Conservation (phyloP, 2,329 filamentous ascomycete genomes). For the Diaporthe batatas region DNA sequence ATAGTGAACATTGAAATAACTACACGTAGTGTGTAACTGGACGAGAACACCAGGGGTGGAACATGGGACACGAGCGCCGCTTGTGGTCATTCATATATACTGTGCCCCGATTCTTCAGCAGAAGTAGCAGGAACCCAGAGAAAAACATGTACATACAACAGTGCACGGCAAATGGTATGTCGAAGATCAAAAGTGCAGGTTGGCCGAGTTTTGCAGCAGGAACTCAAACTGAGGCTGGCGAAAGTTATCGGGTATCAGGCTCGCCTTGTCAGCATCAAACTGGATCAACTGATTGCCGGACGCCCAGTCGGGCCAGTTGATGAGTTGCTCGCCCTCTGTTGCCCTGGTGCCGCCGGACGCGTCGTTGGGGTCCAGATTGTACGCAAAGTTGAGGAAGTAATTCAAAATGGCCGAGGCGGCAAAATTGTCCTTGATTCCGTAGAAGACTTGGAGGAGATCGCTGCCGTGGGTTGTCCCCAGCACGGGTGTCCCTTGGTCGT, state of each 20-base stretch:
- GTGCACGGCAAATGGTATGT: constrained; percentile 9
- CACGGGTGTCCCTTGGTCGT: constrained; percentile 77
- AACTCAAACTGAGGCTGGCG: constrained; percentile 30
- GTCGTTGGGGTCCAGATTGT: constrained; percentile 78
- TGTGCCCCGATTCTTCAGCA: neutral
- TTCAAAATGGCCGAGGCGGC: constrained; percentile 71
- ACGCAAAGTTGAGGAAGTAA: constrained; percentile 81
- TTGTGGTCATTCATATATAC: neutral
- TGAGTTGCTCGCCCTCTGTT: constrained; percentile 14
- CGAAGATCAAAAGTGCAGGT: constrained; percentile 7
- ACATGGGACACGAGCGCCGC: neutral
- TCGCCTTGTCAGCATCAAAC: constrained; percentile 18
- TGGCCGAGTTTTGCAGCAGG: neutral
- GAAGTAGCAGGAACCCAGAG: neutral
- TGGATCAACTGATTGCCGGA: constrained; percentile 20
- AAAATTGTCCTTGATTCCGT: constrained; percentile 72
- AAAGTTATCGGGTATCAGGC: constrained; percentile 22
- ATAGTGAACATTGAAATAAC: neutral
- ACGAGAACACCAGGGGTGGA: neutral
- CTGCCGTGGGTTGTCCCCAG: constrained; percentile 85
- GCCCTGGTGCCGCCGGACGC: constrained; percentile 52
- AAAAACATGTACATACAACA: neutral
- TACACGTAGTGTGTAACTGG: neutral
- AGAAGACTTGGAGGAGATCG: constrained; percentile 78
- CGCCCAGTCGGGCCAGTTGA: constrained; percentile 57